phyloP scores from a whole-genome alignment of 2,329 filamentous ascomycete genomes.

The Aspergillus fischeri region DNA sequence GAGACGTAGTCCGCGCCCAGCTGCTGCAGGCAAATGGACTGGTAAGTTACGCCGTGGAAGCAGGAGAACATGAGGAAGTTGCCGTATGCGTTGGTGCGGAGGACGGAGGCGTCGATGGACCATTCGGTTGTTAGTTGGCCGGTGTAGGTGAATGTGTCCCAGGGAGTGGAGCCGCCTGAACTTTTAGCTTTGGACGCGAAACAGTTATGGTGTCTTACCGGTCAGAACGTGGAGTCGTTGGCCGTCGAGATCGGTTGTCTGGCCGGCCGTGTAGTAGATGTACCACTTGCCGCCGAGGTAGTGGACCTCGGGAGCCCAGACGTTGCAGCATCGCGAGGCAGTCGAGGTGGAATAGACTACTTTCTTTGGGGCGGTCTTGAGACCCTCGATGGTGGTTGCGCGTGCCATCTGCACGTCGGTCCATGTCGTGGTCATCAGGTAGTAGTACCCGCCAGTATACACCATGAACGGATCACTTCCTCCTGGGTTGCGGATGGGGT shows the following conservation, averaged over 20 bases:
- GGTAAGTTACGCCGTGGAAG: slow-evolving; percentile 34
- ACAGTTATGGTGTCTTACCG: slow-evolving; percentile 28
- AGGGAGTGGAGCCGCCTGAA: slow-evolving; percentile 48
- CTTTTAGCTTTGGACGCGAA: neutral
- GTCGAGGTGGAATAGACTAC: slow-evolving; percentile 48
- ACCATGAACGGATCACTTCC: slow-evolving; percentile 54
- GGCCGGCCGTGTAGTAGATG: slow-evolving; percentile 55
- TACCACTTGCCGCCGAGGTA: slow-evolving; percentile 50
- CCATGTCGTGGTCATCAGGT: slow-evolving; percentile 56
- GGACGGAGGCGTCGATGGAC: slow-evolving; percentile 53
- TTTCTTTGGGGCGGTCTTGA: slow-evolving; percentile 53
- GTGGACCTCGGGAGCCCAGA: slow-evolving; percentile 58
- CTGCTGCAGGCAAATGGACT: slow-evolving; percentile 13
- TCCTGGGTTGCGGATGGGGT: slow-evolving; percentile 48
- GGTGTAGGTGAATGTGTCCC: slow-evolving; percentile 49
- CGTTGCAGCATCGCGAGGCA: slow-evolving; percentile 49
- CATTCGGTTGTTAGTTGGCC: slow-evolving; percentile 47
- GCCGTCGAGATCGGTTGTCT: slow-evolving; percentile 42
- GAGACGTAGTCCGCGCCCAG: slow-evolving; percentile 9
- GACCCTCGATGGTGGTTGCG: slow-evolving; percentile 50
- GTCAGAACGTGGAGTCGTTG: slow-evolving; percentile 52
- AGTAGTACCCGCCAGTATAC: slow-evolving; percentile 53
- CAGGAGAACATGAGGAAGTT: slow-evolving; percentile 56
- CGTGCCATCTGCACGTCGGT: slow-evolving; percentile 53
- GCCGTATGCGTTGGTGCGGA: slow-evolving; percentile 46